phyloP scores from a whole-genome alignment of 768 basidiomycete species.

The Mycena maculata region DNA sequence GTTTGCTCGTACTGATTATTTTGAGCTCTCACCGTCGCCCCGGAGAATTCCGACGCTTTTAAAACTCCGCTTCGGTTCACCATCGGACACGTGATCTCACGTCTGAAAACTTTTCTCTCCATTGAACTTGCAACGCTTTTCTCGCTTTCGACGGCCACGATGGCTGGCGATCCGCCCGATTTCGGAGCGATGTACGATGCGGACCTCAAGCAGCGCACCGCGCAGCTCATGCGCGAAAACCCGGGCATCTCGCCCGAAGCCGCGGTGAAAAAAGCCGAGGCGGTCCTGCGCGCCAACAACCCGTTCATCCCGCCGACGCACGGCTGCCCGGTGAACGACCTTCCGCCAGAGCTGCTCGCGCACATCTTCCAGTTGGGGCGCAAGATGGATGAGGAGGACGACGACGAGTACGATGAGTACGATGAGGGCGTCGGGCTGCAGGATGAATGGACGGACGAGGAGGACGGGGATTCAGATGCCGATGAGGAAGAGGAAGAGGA shows the following conservation, averaged over 20 bases:
- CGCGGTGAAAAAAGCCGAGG: constrained; percentile 49
- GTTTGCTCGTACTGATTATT: too few relatives aligned
- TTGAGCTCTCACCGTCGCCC: too few relatives aligned
- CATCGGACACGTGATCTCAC: too few relatives aligned
- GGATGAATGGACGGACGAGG: constrained; percentile 48
- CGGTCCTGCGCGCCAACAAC: constrained; percentile 56
- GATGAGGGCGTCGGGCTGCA: constrained; percentile 46
- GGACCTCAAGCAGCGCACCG: constrained; percentile 24
- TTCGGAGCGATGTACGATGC: constrained; percentile 13
- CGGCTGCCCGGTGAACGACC: constrained; percentile 61
- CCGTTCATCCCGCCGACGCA: constrained; percentile 60
- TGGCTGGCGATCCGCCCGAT: constrained; percentile 24
- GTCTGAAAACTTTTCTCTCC: not conserved
- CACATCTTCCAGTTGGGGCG: constrained; percentile 65
- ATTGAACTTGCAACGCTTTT: not conserved
- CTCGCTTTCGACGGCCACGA: constrained; percentile 10
- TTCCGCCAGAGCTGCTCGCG: constrained; percentile 68
- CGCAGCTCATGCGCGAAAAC: constrained; percentile 36
- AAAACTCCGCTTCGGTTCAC: too few relatives aligned
- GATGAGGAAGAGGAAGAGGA: constrained; percentile 33
- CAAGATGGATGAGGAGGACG: constrained; percentile 49
- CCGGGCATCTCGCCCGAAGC: constrained; percentile 42
- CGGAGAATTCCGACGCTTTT: too few relatives aligned
- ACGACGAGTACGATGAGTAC: constrained; percentile 45
- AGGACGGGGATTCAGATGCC: constrained; percentile 44